A percentile compares a stretch with the other conserved stretches of the same genome.
phyloP scores from a whole-genome alignment of 129 eudicot genomes.

The Centella asiatica region DNA sequence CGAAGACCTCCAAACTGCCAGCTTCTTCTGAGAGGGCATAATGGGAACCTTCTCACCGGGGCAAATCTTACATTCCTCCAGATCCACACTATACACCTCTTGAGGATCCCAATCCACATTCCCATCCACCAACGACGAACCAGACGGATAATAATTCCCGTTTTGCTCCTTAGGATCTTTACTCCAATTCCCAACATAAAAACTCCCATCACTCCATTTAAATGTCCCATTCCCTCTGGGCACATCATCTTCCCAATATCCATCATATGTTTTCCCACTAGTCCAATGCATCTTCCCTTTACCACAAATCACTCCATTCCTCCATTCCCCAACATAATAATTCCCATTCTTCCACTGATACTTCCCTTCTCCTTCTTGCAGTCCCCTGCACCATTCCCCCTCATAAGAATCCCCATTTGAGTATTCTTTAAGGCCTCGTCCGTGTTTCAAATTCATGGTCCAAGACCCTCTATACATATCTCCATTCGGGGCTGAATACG shows the following conservation, averaged over 20 bases:
- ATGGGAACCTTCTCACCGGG: slow-evolving; percentile 59
- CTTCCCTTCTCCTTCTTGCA: slow-evolving; percentile 56
- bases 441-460: slow-evolving; percentile 67
- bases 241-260: slow-evolving; percentile 54
- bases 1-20: slow-evolving; percentile 72
- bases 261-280: slow-evolving; percentile 48
- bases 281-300: slow-evolving; percentile 41
- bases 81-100: slow-evolving; percentile 38
- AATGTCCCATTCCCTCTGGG: slow-evolving; percentile 57
- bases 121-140: slow-evolving; percentile 24
- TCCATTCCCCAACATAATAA: slow-evolving; percentile 50
- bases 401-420: slow-evolving; percentile 50
- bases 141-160: slow-evolving; percentile 43
- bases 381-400: slow-evolving; percentile 60
- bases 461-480: slow-evolving; percentile 44
- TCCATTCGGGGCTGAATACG: slow-evolving; percentile 41
- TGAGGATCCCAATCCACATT: slow-evolving; percentile 57
- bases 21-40: slow-evolving; percentile 81
- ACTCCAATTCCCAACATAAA: slow-evolving; percentile 58
- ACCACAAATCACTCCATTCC: slow-evolving; percentile 45
- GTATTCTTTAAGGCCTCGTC: slow-evolving; percentile 37
- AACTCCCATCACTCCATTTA: slow-evolving; percentile 46
- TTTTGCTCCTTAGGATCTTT: slow-evolving; percentile 37
- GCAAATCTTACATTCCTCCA: slow-evolving; percentile 42
- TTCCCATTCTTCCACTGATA: slow-evolving; percentile 56